These are phyloP conservation scores for Metarhizium sp. DNA, from an alignment of 2,329 filamentous ascomycete genomes.

Conservation along the genomic window DNA sequence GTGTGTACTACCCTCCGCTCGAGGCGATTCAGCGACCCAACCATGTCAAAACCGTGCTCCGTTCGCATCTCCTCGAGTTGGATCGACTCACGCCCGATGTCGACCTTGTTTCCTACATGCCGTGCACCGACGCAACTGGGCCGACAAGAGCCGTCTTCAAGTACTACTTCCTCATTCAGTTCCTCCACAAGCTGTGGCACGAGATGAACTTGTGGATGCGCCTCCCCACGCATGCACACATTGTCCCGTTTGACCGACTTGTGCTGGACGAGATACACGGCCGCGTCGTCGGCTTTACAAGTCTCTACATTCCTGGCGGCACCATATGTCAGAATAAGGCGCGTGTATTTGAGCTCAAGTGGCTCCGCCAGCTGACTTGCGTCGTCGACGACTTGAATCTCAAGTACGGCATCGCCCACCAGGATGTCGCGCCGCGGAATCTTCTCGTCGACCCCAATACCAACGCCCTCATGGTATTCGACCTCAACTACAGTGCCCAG, in stretches of 20 bases:
- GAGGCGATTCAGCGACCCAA: constrained; percentile 10
- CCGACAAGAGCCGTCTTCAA: constrained; percentile 20
- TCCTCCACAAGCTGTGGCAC: constrained; percentile 17
- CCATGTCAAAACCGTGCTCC: constrained; percentile 1
- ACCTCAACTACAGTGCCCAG: constrained; percentile 21
- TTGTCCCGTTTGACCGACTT: constrained; percentile 24
- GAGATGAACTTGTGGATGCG: constrained; percentile 26
- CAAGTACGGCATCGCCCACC: constrained; percentile 25
- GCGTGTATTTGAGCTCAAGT: background rate
- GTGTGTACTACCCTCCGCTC: constrained; percentile 16
- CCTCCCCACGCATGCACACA: constrained; percentile 24
- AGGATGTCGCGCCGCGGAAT: constrained; percentile 28
- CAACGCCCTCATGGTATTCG: constrained; percentile 23
- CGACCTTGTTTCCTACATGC: constrained; percentile 16
- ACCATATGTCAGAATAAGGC: constrained; percentile 15
- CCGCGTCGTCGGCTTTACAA: constrained; percentile 1
- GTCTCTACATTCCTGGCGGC: constrained; percentile 26
- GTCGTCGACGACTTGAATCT: constrained; percentile 28
- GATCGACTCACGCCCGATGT: constrained; percentile 16
- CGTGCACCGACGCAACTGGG: constrained; percentile 5
- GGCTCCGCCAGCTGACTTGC: constrained; percentile 5
- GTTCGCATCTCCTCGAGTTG: constrained; percentile 18
- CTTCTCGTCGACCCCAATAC: constrained; percentile 23
- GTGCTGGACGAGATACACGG: constrained; percentile 22
- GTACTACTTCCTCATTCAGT: constrained; percentile 19